Base-by-base conservation (phyloP, 441 rosid species). In the Populus tomentosa region DNA sequence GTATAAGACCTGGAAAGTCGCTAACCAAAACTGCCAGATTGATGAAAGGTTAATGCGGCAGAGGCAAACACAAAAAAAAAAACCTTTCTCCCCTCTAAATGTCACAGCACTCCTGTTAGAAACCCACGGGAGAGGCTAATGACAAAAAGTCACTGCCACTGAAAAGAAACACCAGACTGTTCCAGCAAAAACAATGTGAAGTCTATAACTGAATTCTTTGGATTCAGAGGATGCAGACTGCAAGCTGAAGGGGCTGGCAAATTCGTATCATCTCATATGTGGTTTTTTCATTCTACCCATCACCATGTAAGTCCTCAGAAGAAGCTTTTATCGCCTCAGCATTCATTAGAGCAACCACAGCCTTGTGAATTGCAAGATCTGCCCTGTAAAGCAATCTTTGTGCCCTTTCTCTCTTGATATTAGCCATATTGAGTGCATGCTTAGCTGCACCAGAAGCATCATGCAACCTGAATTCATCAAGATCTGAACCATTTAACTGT, bases 301-400 rank as follows among this genome's bases (percentile, higher is more conserved):
- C 83, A 73, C 75, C 81, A 80, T 78, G 78, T 18, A 77, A 71
- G 74, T 87, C 87, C 80, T 79, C 84, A 21, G 84, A 87, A 67
- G 93, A 82, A 78, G 84, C 91, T 84, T 83, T 91, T 21, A 90
- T 83, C 9, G 98, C 98, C 77, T 94, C 97, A 10, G 97, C 98
- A 79, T 88, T 90, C 91, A 89, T 87, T 79, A 92, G 89, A 77
- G 97, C 92, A 81, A 86, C 89, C 77, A 90, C 94, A 75, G 98
- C 99, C 87, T 87, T 94, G 88, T 94, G 97, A 69, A 94, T 89
- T 23, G 94, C 93, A 80, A 92, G 80, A 84, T 94, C 98, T 75
- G 98, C 99, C 85, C 80, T 83, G 84, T 84, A 86, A 68, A 91
- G 86, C 88, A 94, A 81, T 79, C 88, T 90, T 86, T 88, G 91